These are phyloP conservation scores for Penicillium maclennaniae DNA, from an alignment of 495 filamentous ascomycete genomes.

Conservation along the genomic window DNA sequence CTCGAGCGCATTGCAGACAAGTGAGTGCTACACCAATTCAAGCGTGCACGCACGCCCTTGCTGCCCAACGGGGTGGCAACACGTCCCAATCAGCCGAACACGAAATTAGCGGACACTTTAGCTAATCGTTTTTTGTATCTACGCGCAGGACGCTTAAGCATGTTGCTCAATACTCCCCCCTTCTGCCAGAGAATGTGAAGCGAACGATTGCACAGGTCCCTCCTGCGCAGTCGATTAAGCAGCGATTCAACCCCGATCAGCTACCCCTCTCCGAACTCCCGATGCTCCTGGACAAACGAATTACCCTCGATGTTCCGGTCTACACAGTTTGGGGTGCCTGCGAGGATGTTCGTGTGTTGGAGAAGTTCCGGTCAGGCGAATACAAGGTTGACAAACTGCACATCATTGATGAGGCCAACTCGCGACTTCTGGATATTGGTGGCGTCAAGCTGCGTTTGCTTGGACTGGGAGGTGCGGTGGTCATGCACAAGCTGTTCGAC, in stretches of 20 bases:
- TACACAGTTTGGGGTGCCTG: conserved; percentile 99
- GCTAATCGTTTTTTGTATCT: conserved; percentile 16
- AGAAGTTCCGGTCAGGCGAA: conserved; percentile 96
- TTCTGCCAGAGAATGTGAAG: conserved; percentile 84
- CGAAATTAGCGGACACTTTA: background rate
- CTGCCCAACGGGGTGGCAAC: conserved; percentile 5
- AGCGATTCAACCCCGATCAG: conserved; percentile 71
- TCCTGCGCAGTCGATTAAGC: conserved; percentile 67
- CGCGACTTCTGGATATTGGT: conserved; percentile 86
- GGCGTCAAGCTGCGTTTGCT: conserved; percentile 94
- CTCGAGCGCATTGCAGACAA: conserved; percentile 98
- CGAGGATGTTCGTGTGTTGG: conserved; percentile 95
- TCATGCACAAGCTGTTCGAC: conserved; percentile 99
- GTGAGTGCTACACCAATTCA: conserved; percentile 50
- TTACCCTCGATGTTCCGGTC: conserved; percentile 90
- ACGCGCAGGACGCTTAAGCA: conserved; percentile 83
- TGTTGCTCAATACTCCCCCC: conserved; percentile 95
- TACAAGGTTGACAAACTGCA: conserved; percentile 97
- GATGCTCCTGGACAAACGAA: conserved; percentile 80
- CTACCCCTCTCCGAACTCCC: conserved; percentile 94
- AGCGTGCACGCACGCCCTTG: background rate
- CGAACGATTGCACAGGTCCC: conserved; percentile 70
- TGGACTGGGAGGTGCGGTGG: conserved; percentile 91
- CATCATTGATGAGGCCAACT: conserved; percentile 97
- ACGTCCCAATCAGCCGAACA: conserved; percentile 2